Evolutionary conservation across 371 early-diverging fungal species (phyloP), one percentile per base, ranked within the genome.

Genomic region (Entomophthora muscae): DNA sequence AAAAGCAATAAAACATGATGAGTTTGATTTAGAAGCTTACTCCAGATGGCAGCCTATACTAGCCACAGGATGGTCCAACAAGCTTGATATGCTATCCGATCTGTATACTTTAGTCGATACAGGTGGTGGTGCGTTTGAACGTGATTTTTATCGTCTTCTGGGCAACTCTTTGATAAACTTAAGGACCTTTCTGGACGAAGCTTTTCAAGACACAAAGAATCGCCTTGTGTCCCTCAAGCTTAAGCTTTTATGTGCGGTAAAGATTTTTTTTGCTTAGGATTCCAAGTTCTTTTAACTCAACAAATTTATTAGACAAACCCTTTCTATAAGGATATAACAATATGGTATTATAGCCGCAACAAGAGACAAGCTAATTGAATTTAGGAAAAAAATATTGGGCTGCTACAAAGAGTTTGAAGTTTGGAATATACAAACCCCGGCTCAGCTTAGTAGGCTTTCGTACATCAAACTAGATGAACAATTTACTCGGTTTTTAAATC

Each of bases 1-100:
- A 30, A 63, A 63, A 32, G 52, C 63, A 13, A 21, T 63, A 2
- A 63, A 63, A 30, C 23, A 61, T 17, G 61, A 61, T 22, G 42
- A 21, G 7, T 17, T 29, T 26, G 22, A n/a, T 22, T 42, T 42
- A 51, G 61, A 31, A 61, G 33, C 17, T 42, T 42, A 42, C 17
- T 42, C 17, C 17, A 42, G 17, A 42, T 42, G 42, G 42, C 42
- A 42, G 42, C 42, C 42, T 42, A 17, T 42, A 42, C 17, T 42
- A 42, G 42, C 42, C 17, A 42, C 42, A 10, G 42, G 42, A 17
- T 42, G 42, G 42, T 42, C 42, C 42, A 42, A 42, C 42, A 42
- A 42, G 42, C 42, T 42, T 42, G 42, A 42, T 42, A 42, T 42
- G 42, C 17, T 42, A 42, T 42, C 42, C 10, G 42, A 42, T 5